Evolutionary conservation across 2,329 filamentous ascomycete genomes (phyloP).

Genomic region (Lachnellula hyalina): DNA sequence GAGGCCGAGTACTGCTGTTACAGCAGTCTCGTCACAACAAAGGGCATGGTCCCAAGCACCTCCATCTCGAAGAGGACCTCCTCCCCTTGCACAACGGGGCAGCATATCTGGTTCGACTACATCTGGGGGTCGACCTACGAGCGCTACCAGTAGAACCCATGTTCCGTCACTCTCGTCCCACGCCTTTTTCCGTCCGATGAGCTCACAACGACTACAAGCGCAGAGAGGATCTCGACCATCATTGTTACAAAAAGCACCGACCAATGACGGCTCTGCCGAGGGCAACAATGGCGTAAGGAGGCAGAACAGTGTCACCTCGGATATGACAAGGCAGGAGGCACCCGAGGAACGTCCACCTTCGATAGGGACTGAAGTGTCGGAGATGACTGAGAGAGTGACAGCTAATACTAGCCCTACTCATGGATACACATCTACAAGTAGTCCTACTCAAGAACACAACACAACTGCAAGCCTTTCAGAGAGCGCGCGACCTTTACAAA

Average conservation of each 20-base stretch:
- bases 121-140: constrained; percentile 51
- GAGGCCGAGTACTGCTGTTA: constrained; percentile 50
- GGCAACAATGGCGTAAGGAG: constrained; percentile 46
- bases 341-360: constrained; percentile 53
- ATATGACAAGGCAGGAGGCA: constrained; percentile 29
- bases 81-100: constrained; percentile 18
- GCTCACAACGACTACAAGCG: constrained; percentile 87
- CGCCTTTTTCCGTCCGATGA: constrained; percentile 95
- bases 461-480: constrained; percentile 62
- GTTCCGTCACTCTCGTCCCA: constrained; percentile 84
- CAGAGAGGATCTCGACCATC: constrained; percentile 58
- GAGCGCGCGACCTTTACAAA: constrained; percentile 66
- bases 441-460: constrained; percentile 58
- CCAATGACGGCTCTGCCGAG: constrained; percentile 39
- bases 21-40: constrained; percentile 45
- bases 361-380: constrained; percentile 75
- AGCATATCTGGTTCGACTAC: constrained; percentile 36
- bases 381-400: constrained; percentile 64
- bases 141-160: constrained; percentile 74
- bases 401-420: constrained; percentile 69
- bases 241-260: constrained; percentile 30
- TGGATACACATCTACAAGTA: constrained; percentile 66
- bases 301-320: constrained; percentile 50
- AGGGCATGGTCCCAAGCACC: constrained; percentile 47
- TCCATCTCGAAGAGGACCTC: constrained; percentile 45